These are phyloP conservation scores for Sphenostylis stenocarpa DNA, from an alignment of 306 rosid species.

Conservation along the genomic window DNA sequence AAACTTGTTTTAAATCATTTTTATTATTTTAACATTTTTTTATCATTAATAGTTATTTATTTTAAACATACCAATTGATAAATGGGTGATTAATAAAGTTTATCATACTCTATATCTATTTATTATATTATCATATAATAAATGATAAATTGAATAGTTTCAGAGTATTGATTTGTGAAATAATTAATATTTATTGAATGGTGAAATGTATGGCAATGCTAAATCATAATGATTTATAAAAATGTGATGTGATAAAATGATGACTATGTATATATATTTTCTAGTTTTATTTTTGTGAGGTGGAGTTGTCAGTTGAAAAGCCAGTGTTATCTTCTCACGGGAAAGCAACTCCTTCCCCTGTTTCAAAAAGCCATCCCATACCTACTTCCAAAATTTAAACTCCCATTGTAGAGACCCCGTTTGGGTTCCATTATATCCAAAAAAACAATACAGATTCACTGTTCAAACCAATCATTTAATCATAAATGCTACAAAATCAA, in stretches of 20 bases:
- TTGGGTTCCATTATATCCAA: not conserved
- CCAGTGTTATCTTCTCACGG: not conserved
- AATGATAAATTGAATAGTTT: too few species aligned
- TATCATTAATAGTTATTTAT: not conserved
- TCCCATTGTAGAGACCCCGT: not conserved
- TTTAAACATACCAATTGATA: not conserved
- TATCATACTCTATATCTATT: too few species aligned
- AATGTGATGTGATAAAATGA: not conserved
- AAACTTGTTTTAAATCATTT: conserved; percentile 29
- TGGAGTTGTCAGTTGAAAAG: conserved; percentile 1
- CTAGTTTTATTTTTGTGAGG: not conserved
- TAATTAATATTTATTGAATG: too few species aligned
- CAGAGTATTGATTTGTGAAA: too few species aligned
- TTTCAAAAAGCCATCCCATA: not conserved
- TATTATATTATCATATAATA: too few species aligned
- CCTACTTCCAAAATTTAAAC: not conserved
- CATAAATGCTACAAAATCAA: not conserved
- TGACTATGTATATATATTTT: not conserved
- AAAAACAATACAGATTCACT: not conserved
- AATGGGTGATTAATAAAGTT: not conserved
- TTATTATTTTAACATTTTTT: not conserved
- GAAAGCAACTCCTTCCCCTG: not conserved
- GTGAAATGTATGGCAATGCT: too few species aligned
- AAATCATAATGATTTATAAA: not conserved
- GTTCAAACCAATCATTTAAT: not conserved